A percentile compares a stretch with the other conserved stretches of the same genome.
These are phyloP conservation scores for Pezizomycotina sp. DNA, from an alignment of 2,329 filamentous ascomycete species.

Conservation along the genomic window DNA sequence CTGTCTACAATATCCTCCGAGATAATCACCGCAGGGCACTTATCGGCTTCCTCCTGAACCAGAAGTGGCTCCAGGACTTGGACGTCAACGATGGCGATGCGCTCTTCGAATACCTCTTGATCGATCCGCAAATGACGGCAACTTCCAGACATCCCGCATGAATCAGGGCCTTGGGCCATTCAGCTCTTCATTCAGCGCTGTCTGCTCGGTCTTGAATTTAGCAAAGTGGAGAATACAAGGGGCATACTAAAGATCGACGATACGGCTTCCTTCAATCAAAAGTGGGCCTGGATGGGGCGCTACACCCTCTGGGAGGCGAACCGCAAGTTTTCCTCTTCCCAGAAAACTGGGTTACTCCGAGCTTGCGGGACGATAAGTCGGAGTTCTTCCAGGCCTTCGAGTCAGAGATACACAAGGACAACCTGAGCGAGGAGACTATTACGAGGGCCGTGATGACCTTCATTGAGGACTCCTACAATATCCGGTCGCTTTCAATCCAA, in stretches of 20 bases:
- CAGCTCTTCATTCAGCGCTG: slow-evolving; percentile 28
- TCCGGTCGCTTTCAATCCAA: too few species aligned
- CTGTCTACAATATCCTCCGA: too few species aligned
- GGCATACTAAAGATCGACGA: too few species aligned
- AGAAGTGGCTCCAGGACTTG: not conserved
- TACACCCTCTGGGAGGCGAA: slow-evolving; percentile 27
- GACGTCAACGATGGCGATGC: slow-evolving; percentile 21
- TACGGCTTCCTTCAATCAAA: slow-evolving; percentile 1
- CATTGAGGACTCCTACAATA: slow-evolving; percentile 13
- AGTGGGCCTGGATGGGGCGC: slow-evolving; percentile 26
- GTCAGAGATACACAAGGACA: slow-evolving; percentile 21
- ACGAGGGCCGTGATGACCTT: slow-evolving; percentile 18
- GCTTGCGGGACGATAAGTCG: slow-evolving; percentile 28
- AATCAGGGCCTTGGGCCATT: slow-evolving; percentile 27
- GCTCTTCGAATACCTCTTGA: slow-evolving; percentile 27
- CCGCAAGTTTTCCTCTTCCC: slow-evolving; percentile 27
- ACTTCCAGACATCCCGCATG: slow-evolving; percentile 26
- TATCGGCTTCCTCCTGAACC: slow-evolving; percentile 19
- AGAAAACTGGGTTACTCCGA: slow-evolving; percentile 28
- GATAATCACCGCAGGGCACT: slow-evolving; percentile 19
- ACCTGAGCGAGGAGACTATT: slow-evolving; percentile 18
- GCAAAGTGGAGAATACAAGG: too few species aligned
- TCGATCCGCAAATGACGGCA: slow-evolving; percentile 27
- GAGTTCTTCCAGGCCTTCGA: slow-evolving; percentile 24
- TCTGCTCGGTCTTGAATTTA: slow-evolving; percentile 26